Base-by-base conservation (phyloP, 768 basidiomycete species). In the Suillus weaverae region DNA sequence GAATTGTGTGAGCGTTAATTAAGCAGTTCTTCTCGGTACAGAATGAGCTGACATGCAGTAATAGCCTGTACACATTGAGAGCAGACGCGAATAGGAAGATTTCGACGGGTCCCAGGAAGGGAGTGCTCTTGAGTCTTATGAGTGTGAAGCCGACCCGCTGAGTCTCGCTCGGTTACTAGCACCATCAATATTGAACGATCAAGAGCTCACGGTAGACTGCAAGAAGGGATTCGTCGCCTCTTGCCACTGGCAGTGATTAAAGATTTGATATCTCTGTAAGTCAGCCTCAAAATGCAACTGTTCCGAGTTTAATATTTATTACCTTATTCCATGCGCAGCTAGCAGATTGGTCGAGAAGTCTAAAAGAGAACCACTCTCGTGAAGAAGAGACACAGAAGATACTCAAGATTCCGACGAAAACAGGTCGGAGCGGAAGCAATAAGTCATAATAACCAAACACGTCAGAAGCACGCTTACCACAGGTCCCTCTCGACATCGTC, bases 391-490 rank as follows among this genome's bases (percentile, higher is more conserved):
- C 38, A 10, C 30, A 32, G 26, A 30, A 9, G 51, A 53, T 4
- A 53, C 10, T 11, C 9, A 38, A 20, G 22, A 55, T 55, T 55
- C 14, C 8, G 35, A 22, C 35, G 11, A 35, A 55, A 3, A 35
- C 54, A 39, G 56, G 38, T 16, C 57, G 39, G 39, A 30, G 26
- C 57, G 57, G 57, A 61, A 32, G 55, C 56, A 62, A 62, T 39
- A 50, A 50, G 22, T 51, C n/a, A 62, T 35, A 62, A 36, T 50
- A 62, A 36, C 66, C 70, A 72, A 73, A 72, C 66, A 66, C 64
- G 63, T 62, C 68, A 70, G 67, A 57, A 66, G 63, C 64, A 68
- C 68, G 50, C 48, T 50, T 30, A 48, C 65, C 62, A 46, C 63
- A 38, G 60, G 30, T 51, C 55, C 54, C 68, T 39, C 60, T 55